Conservation (phyloP, 176 grass and related monocot species). For the Paspalum notatum region DNA sequence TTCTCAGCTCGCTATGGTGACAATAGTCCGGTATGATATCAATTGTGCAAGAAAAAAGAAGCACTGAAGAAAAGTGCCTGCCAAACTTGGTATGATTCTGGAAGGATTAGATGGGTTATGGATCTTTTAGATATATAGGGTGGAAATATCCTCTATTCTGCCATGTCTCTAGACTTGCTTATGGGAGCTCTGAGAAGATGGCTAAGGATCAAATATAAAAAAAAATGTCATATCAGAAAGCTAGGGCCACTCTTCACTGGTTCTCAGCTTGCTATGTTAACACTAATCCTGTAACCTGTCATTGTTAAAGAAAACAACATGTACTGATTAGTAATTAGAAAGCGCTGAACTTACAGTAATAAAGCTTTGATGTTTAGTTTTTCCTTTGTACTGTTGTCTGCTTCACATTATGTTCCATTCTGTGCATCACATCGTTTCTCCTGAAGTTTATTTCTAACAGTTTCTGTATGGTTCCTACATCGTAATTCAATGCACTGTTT, state of each 20-base stretch:
- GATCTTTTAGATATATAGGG: too few species aligned
- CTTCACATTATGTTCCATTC: neutral
- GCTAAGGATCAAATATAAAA: too few species aligned
- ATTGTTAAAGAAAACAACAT: too few species aligned
- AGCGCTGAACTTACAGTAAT: neutral
- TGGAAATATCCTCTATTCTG: too few species aligned
- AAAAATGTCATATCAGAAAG: too few species aligned
- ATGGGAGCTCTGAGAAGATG: too few species aligned
- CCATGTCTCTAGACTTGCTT: too few species aligned
- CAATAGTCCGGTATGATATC: slow-evolving; percentile 3
- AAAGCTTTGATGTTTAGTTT: neutral
- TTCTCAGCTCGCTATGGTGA: slow-evolving; percentile 60
- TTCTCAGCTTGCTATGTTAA: too few species aligned
- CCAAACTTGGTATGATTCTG: neutral
- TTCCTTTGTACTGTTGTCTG: neutral
- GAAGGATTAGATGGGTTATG: too few species aligned
- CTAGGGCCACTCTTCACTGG: too few species aligned
- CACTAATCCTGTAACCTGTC: too few species aligned
- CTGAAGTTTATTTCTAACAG: neutral
- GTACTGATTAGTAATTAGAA: too few species aligned
- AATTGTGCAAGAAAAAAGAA: neutral
- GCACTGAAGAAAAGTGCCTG: neutral
- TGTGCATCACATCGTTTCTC: neutral
- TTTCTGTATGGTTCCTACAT: neutral
- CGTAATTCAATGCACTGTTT: neutral